Conservation (phyloP, 257 asterid genomes). For the Knoxia roxburghii region DNA sequence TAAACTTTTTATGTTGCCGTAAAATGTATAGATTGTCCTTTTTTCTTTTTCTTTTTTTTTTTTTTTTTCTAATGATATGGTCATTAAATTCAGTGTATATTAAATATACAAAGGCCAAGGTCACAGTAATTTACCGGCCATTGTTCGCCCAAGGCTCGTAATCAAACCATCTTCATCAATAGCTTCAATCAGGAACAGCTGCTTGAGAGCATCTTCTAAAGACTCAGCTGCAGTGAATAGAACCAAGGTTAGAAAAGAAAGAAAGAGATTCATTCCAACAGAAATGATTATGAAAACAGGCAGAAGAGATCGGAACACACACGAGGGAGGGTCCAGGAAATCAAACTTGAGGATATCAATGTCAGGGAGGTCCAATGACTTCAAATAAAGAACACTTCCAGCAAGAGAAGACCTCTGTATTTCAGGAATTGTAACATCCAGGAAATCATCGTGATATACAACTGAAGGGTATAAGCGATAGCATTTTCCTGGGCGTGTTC, state of each 20-base stretch:
- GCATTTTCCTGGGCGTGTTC: constrained; percentile 95
- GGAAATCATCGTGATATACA: constrained; percentile 63
- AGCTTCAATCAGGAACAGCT: constrained; percentile 82
- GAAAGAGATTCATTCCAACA: not conserved
- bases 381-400: constrained; percentile 85
- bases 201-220: constrained; percentile 90
- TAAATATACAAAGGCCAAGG: not conserved
- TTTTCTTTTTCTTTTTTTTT: not conserved
- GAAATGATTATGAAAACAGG: not conserved
- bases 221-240: constrained; percentile 62
- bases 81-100: not conserved
- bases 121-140: constrained; percentile 61
- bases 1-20: not conserved
- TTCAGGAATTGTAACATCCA: constrained; percentile 93
- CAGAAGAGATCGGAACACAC: constrained; percentile 37
- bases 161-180: constrained; percentile 79
- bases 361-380: constrained; percentile 86
- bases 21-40: not conserved
- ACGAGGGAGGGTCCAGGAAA: constrained; percentile 89
- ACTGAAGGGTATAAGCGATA: constrained; percentile 75
- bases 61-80: not conserved
- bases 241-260: constrained; percentile 1
- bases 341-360: constrained; percentile 89
- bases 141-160: constrained; percentile 72
- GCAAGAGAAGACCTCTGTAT: constrained; percentile 97